Percentiles rank a stretch among this genome's conserved stretches.
Evolutionary conservation across 2,329 filamentous ascomycete genomes (phyloP).

Genomic region (Phaeosphaeria sp.): DNA sequence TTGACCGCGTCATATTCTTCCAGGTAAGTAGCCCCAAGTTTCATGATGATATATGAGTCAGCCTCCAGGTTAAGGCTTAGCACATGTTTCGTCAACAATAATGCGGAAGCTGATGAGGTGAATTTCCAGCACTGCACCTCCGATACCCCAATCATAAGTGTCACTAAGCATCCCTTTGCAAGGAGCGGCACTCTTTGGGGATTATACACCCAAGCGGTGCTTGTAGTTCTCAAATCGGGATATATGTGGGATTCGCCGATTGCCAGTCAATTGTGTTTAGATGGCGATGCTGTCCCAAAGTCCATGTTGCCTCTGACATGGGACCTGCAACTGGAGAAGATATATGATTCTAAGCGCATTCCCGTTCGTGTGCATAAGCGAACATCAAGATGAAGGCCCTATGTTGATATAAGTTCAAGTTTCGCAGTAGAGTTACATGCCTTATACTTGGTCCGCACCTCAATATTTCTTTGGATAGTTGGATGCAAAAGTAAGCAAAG

Average conservation of each 20-base stretch:
- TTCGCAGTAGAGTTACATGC: too few relatives aligned
- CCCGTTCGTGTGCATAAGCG: neutral
- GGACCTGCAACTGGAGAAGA: neutral
- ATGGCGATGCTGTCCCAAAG: neutral
- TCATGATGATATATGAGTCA: too few relatives aligned
- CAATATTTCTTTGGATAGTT: too few relatives aligned
- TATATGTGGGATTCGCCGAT: neutral
- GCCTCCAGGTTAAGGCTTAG: too few relatives aligned
- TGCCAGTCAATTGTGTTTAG: neutral
- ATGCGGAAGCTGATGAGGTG: neutral
- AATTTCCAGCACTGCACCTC: neutral
- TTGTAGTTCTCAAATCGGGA: neutral
- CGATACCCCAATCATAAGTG: neutral
- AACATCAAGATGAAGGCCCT: neutral
- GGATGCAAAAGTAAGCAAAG: too few relatives aligned
- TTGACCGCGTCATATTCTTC: neutral
- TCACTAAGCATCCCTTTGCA: neutral
- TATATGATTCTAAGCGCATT: neutral
- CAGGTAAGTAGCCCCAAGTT: neutral
- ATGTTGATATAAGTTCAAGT: too few relatives aligned
- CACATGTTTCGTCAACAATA: neutral
- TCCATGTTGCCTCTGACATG: neutral
- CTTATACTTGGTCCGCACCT: too few relatives aligned
- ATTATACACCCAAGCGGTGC: neutral
- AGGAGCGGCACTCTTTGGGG: neutral